A percentile compares a stretch with the other conserved stretches of the same genome.
phyloP scores from a whole-genome alignment of 768 basidiomycete species.

The Strobilomyces dryophilus region DNA sequence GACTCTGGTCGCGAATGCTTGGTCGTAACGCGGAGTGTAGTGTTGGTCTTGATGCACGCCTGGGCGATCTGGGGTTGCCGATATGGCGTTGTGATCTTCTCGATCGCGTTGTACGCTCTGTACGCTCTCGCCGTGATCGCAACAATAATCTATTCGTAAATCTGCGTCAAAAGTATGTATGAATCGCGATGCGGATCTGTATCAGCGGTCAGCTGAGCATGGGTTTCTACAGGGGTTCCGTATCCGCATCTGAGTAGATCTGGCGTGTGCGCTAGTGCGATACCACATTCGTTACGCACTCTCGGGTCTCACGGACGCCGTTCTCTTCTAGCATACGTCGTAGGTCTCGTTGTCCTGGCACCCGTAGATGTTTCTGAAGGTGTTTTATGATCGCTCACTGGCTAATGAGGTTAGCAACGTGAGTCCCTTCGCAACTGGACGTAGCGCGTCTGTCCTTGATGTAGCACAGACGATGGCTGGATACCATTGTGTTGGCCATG shows the following conservation, averaged over 20 bases:
- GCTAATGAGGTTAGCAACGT: not conserved
- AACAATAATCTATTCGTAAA: not conserved
- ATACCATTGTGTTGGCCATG: not conserved
- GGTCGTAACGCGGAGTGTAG: conserved; percentile 3
- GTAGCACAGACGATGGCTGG: not conserved
- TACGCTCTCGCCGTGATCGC: not conserved
- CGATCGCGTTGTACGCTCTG: conserved; percentile 4
- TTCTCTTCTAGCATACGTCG: not conserved
- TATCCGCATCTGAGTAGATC: not conserved
- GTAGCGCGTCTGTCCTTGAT: not conserved
- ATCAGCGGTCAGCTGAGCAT: not conserved
- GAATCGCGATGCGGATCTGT: not conserved
- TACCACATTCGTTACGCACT: not conserved
- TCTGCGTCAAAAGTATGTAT: not conserved
- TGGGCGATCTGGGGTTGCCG: conserved; percentile 21
- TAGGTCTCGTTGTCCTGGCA: not conserved
- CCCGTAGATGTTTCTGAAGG: not conserved
- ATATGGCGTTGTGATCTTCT: not conserved
- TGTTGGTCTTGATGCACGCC: conserved; percentile 22
- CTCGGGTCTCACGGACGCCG: not conserved
- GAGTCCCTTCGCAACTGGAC: not conserved
- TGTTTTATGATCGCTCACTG: not conserved
- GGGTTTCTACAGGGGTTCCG: not conserved
- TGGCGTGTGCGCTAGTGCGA: conserved; percentile 7
- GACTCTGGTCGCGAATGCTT: not conserved